These are phyloP conservation scores for Salinomyces thailandicus DNA, from an alignment of 2,329 filamentous ascomycete genomes.

Conservation along the genomic window DNA sequence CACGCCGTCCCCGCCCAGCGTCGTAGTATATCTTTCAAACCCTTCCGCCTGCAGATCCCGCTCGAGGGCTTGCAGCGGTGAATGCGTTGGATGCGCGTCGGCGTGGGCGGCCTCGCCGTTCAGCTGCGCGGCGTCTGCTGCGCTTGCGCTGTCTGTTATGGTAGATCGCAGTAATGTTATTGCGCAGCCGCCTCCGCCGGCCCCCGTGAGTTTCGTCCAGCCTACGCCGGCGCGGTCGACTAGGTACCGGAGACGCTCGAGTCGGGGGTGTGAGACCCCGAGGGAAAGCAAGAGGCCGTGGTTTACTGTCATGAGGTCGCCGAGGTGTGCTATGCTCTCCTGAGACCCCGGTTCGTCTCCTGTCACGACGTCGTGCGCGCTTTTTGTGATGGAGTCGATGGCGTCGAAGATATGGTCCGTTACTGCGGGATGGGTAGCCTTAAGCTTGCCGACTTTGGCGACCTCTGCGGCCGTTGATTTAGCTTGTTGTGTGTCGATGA, in stretches of 20 bases:
- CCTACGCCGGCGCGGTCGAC: slow-evolving; percentile 82
- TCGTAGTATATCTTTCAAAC: slow-evolving; percentile 79
- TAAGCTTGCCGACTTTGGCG: slow-evolving; percentile 68
- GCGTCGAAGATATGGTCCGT: slow-evolving; percentile 73
- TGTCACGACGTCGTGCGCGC: slow-evolving; percentile 44
- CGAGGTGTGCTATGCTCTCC: slow-evolving; percentile 59
- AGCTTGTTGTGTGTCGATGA: slow-evolving; percentile 80
- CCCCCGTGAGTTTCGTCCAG: slow-evolving; percentile 95
- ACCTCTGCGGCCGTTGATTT: slow-evolving; percentile 83
- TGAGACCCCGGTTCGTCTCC: slow-evolving; percentile 47
- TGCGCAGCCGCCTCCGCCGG: slow-evolving; percentile 88
- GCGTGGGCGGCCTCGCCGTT: slow-evolving; percentile 14
- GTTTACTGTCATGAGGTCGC: slow-evolving; percentile 85
- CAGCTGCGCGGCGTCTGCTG: slow-evolving; percentile 31
- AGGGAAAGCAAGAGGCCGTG: slow-evolving; percentile 85
- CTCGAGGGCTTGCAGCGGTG: slow-evolving; percentile 50
- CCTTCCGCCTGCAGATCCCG: slow-evolving; percentile 47
- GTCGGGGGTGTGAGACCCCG: slow-evolving; percentile 85
- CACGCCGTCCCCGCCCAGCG: slow-evolving; percentile 83
- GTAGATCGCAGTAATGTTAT: slow-evolving; percentile 77
- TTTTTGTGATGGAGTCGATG: slow-evolving; percentile 63
- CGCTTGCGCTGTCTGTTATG: slow-evolving; percentile 28
- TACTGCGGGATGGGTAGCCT: slow-evolving; percentile 60
- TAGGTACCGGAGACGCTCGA: slow-evolving; percentile 84
- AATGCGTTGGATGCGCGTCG: slow-evolving; percentile 1